Evolutionary conservation across 164 flowering plant genomes (phyloP), one percentile per base, ranked within the genome.

Genomic region (Chloranthus sessilifolius): DNA sequence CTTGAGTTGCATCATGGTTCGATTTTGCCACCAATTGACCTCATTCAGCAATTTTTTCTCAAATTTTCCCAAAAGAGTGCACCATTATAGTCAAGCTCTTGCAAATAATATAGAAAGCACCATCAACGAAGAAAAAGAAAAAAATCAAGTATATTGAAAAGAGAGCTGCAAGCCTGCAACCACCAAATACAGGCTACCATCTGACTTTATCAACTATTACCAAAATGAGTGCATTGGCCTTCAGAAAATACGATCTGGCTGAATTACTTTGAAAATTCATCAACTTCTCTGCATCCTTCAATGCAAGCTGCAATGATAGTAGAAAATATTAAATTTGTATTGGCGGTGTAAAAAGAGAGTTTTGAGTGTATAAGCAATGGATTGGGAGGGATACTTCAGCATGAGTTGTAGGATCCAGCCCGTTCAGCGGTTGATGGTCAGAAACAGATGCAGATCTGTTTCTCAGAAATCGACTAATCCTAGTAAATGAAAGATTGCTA

Each of bases 241-340:
- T 83, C 61, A 86, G 62, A 55, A 74, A 69, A 69, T 84, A 77
- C 25, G 95, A 44, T 60, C 66, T 82, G 19, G 79, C 51, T n/a
- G 78, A 70, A 66, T 77, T 71, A 58, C 56, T 71, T 37, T 39
- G 74, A 9, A 71, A 35, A 55, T 37, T 70, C 63, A 81, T 54
- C 56, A 82, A 69, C 75, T 83, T 88, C 58, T 88, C 95, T 24
- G 95, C 95, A 77, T 94, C 97, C 79, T 88, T 94, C 26, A 88
- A 51, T 40, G 95, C 97, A 68, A 84, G 91, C 99, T 88, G 78
- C 50, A 64, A 67, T 37, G 33, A 42, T 52, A 43, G 28, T 33
- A 2, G 12, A 27, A 46, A 56, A 46, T 25, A 40, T 19, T 23
- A 28, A 36, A 43, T 5, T 50, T 54, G 21, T 30, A 26, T 2